These are phyloP conservation scores for Naumovozyma castellii DNA, from an alignment of 805 yeast species.

Conservation along the genomic window DNA sequence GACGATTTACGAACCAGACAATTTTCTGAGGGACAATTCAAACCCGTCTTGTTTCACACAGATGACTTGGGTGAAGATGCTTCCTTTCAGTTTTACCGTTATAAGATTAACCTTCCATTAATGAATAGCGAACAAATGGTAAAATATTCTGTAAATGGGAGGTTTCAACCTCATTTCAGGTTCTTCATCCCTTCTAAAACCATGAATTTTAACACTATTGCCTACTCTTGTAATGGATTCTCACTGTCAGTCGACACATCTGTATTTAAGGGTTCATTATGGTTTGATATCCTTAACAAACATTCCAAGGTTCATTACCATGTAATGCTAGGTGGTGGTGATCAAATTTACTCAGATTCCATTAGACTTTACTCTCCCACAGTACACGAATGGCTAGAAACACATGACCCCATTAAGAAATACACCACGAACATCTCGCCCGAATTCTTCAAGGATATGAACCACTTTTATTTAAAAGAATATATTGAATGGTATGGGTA, in stretches of 20 bases:
- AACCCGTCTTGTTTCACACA: slow-evolving; percentile 36
- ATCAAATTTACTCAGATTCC: slow-evolving; percentile 84
- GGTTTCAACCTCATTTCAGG: slow-evolving; percentile 37
- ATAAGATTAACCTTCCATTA: slow-evolving; percentile 43
- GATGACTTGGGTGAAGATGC: slow-evolving; percentile 22
- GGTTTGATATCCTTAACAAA: slow-evolving; percentile 73
- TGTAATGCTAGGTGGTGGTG: slow-evolving; percentile 97
- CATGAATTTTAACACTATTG: slow-evolving; percentile 71
- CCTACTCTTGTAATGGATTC: slow-evolving; percentile 88
- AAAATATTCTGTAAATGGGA: slow-evolving; percentile 49
- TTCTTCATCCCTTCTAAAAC: slow-evolving; percentile 58
- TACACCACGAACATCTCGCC: slow-evolving; percentile 36
- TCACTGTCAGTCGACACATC: slow-evolving; percentile 62
- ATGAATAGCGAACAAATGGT: slow-evolving; percentile 47
- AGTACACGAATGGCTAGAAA: slow-evolving; percentile 55
- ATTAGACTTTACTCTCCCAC: slow-evolving; percentile 48
- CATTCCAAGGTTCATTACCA: slow-evolving; percentile 65
- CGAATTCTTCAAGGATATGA: slow-evolving; percentile 45
- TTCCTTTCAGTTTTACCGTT: slow-evolving; percentile 59
- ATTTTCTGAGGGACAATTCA: slow-evolving; percentile 35
- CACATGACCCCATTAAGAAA: slow-evolving; percentile 41
- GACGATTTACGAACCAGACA: not conserved
- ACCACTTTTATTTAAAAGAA: slow-evolving; percentile 58
- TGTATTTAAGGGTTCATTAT: slow-evolving; percentile 62
- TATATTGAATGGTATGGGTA: slow-evolving; percentile 84